These are phyloP conservation scores for Mycena venus DNA, from an alignment of 768 basidiomycete species.

Conservation along the genomic window DNA sequence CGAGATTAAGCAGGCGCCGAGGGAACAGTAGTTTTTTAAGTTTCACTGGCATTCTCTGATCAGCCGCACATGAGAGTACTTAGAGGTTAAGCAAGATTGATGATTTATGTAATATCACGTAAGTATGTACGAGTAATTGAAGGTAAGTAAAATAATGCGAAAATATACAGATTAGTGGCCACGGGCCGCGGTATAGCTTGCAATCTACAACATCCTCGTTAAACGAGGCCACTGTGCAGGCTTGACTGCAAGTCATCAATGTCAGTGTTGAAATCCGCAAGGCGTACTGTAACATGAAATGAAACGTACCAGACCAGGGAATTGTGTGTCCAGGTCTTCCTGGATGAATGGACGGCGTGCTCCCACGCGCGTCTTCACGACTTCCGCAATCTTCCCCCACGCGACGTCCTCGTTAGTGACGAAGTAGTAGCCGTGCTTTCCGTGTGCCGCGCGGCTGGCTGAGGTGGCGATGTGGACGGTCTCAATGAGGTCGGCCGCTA, in stretches of 20 bases:
- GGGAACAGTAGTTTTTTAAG: too few relatives aligned
- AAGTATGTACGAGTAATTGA: too few relatives aligned
- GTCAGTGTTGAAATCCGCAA: neutral
- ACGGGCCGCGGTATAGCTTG: too few relatives aligned
- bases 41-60: too few relatives aligned
- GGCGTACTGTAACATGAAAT: neutral
- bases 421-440: slow-evolving; percentile 42
- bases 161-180: too few relatives aligned
- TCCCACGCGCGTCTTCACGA: slow-evolving; percentile 31
- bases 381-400: slow-evolving; percentile 23
- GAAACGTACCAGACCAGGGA: slow-evolving; percentile 11
- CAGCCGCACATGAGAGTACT: too few relatives aligned
- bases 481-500: slow-evolving; percentile 17
- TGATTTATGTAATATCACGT: too few relatives aligned
- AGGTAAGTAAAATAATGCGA: too few relatives aligned
- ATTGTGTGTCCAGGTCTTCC: slow-evolving; percentile 44
- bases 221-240: slow-evolving; percentile 24
- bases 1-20: too few relatives aligned
- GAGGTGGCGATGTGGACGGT: neutral
- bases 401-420: slow-evolving; percentile 33
- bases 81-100: too few relatives aligned
- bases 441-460: slow-evolving; percentile 23
- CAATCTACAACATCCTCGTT: too few relatives aligned
- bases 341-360: slow-evolving; percentile 40
- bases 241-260: neutral